These are phyloP conservation scores for Chalaropsis ovoidea DNA, from an alignment of 2,329 filamentous ascomycete genomes.

Conservation along the genomic window DNA sequence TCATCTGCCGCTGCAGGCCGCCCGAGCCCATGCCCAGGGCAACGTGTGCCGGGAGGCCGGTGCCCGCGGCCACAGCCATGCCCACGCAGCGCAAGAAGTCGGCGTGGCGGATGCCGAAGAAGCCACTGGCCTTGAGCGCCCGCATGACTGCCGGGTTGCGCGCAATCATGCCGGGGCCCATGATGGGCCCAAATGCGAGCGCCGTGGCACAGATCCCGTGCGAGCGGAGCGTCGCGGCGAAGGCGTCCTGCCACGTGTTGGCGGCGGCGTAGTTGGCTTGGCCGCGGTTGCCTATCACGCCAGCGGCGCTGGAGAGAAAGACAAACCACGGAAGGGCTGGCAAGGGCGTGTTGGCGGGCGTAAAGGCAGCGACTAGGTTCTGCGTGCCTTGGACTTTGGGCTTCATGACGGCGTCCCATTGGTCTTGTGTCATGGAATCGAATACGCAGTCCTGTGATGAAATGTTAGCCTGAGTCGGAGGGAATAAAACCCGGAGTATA, in stretches of 20 bases:
- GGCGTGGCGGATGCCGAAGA: constrained; percentile 44
- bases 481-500: neutral
- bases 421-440: constrained; percentile 32
- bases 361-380: constrained; percentile 34
- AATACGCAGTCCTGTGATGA: constrained; percentile 30
- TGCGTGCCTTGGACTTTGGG: constrained; percentile 36
- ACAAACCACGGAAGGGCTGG: constrained; percentile 29
- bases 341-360: constrained; percentile 31
- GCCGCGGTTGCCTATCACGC: constrained; percentile 44
- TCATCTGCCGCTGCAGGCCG: constrained; percentile 44
- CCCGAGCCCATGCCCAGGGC: constrained; percentile 47
- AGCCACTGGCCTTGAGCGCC: constrained; percentile 42
- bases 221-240: constrained; percentile 34
- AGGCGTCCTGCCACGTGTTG: constrained; percentile 42
- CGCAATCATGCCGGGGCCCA: constrained; percentile 46
- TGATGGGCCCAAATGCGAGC: constrained; percentile 45
- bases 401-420: constrained; percentile 31
- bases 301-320: constrained; percentile 32
- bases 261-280: constrained; percentile 51
- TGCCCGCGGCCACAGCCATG: constrained; percentile 36
- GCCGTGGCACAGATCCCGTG: constrained; percentile 38
- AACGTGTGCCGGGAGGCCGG: constrained; percentile 38
- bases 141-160: constrained; percentile 40
- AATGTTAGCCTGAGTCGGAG: constrained; percentile 11
- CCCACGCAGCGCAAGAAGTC: constrained; percentile 42